Base-by-base conservation (phyloP, 116 monocot genomes). In the Cymodocea nodosa region DNA sequence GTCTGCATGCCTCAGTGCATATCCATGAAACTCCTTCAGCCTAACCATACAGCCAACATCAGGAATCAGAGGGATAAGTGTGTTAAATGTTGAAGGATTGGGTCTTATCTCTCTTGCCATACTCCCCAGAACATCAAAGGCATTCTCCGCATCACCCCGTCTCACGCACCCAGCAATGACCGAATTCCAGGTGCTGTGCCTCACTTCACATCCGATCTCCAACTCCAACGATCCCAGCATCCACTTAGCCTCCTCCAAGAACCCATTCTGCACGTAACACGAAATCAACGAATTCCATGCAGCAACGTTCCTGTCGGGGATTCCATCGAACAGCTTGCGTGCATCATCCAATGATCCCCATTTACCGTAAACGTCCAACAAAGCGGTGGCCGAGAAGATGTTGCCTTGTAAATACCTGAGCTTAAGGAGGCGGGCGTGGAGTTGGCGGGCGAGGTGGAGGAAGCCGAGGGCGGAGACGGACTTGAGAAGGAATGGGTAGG, bases 401-500 rank as follows among this genome's bases (percentile, higher is more conserved):
- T 91, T 76, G 51, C 62, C 17, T 15, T 3, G 8, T 40, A 76
- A 53, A 16, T 74, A 50, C 15, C 60, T 52, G 30, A 69, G 48
- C 53, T 87, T 92, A 10, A 71, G 19, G 57, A 88, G 35, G 13
- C 35, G 52, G 60, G 92, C 37, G 51, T 85, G 88, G 68, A 87
- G 25, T 68, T 85, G 88, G 1, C 10, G 73, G 51, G 72, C 79
- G 37, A 83, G 68, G 34, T 2, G 17, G 78, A 84, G 68, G 35
- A 66, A 51, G 20, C 60, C 54, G 25, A 79, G 72, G 14, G 57
- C 58, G 35, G 81, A 20, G 56, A 70, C 59, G 65, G 85, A 84
- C 50, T 80, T 82, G 78, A 87, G 79, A 24, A 77, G 71, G 64
- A 76, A 77, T 16, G 87, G 86, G 73, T 79, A 83, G 52, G 92